Percentiles rank a stretch among this genome's conserved stretches.
Evolutionary conservation across 2,329 filamentous ascomycete species (phyloP).

Genomic region (Didymella exigua): DNA sequence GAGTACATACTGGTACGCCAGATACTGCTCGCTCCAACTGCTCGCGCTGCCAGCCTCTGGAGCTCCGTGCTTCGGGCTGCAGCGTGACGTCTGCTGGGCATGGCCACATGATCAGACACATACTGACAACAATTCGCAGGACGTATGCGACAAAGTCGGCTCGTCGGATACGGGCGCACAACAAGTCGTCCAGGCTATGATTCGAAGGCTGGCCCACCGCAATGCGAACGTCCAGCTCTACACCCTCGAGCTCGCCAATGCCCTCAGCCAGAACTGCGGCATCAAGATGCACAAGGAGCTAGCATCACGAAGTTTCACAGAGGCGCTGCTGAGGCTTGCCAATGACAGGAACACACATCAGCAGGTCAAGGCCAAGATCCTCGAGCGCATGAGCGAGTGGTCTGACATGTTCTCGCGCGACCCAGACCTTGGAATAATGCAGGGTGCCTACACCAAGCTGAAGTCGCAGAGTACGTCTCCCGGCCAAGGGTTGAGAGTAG

Average conservation of each 20-base stretch:
- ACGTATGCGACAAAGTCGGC: constrained; percentile 65
- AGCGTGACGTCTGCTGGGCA: neutral
- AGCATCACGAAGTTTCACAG: constrained; percentile 89
- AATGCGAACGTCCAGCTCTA: constrained; percentile 97
- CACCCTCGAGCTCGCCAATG: constrained; percentile 87
- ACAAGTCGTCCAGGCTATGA: constrained; percentile 86
- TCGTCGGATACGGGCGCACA: constrained; percentile 66
- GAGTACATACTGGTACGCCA: constrained; percentile 66
- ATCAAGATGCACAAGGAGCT: constrained; percentile 86
- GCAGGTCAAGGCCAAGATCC: constrained; percentile 95
- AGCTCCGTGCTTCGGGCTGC: neutral
- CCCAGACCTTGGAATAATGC: constrained; percentile 95
- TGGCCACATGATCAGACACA: neutral
- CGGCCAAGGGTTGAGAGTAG: neutral
- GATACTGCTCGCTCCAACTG: neutral
- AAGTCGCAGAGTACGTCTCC: constrained; percentile 66
- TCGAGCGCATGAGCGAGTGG: constrained; percentile 97
- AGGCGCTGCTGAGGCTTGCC: constrained; percentile 86
- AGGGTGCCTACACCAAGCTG: constrained; percentile 86
- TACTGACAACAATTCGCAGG: constrained; percentile 44
- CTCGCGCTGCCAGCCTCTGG: neutral
- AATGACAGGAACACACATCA: constrained; percentile 94
- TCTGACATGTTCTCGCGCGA: constrained; percentile 90
- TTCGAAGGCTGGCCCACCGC: constrained; percentile 87
- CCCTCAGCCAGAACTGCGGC: constrained; percentile 90